Base-by-base conservation (phyloP, 805 yeast genomes). In the Hanseniaspora hatyaiensis region DNA sequence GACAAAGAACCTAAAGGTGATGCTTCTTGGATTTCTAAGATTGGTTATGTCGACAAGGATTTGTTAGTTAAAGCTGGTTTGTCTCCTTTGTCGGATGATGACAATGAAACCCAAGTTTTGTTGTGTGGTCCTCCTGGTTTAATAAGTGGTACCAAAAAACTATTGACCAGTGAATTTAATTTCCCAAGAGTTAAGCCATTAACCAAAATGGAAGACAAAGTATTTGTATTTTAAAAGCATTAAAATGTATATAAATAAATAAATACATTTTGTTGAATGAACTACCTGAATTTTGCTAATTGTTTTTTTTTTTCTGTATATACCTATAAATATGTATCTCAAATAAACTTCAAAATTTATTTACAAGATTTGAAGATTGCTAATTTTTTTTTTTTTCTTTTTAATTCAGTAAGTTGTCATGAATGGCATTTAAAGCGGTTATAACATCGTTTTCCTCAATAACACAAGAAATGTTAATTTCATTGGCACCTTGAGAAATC, bases 401-500 rank as follows among this genome's bases (percentile, higher is more conserved):
- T 38, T 31, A 34, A 23, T 38, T 37, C 29, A 42, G 65, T 52
- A 89, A 65, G 51, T 75, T 78, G 37, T 80, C 81, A 61, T 92
- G 98, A 50, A 92, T 78, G 4, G 87, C 81, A 60, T 78, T 78
- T 54, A 92, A 71, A 3, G 97, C 97, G 62, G 83, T 82, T 26
- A 85, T 66, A 12, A 94, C 79, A 59, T 92, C 92, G 49, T 68
- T 67, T 54, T 83, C 86, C 53, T 82, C 83, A 52, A 92, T 86
- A 46, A 92, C 98, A 54, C 96, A 94, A 29, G 95, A 83, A 46
- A 92, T 92, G 63, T 92, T 92, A 59, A 92, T 92, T 66, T 92
- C 98, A 59, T 89, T 89, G 16, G 97, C 96, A 57, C 98, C 98
- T 72, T 92, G 98, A 50, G 87, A 77, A 65, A 92, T 92, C 98